These are phyloP conservation scores for Rhizopus sp. DNA, from an alignment of 371 early-diverging fungal species.

Conservation along the genomic window DNA sequence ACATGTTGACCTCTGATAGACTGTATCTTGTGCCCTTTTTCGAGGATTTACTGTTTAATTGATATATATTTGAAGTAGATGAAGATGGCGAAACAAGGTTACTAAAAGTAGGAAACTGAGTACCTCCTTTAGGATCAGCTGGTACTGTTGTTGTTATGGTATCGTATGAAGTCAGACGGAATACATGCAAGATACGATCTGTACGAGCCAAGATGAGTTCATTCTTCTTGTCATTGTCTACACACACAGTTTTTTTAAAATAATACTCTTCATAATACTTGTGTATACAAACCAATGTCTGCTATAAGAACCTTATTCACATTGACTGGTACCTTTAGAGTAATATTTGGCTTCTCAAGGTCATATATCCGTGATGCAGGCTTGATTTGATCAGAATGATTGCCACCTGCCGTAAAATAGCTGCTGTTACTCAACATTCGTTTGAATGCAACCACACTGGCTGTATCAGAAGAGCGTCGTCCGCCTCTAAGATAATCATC, in stretches of 20 bases:
- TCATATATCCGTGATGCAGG: slow-evolving; percentile 31
- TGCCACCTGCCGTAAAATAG: not conserved
- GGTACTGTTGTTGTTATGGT: not conserved
- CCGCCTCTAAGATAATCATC: slow-evolving; percentile 46
- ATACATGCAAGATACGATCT: slow-evolving; percentile 80
- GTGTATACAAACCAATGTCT: slow-evolving; percentile 57
- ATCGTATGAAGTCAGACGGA: slow-evolving; percentile 38
- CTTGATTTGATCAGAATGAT: slow-evolving; percentile 10
- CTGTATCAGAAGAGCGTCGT: slow-evolving; percentile 44
- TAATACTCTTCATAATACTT: not conserved
- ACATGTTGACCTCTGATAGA: slow-evolving; percentile 55
- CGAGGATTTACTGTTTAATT: not conserved
- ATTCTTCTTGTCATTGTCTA: slow-evolving; percentile 75
- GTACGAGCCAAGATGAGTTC: slow-evolving; percentile 81
- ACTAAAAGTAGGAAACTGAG: not conserved
- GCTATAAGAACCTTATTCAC: slow-evolving; percentile 77
- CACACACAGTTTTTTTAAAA: not conserved
- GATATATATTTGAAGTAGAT: slow-evolving; percentile 10
- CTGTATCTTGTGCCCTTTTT: slow-evolving; percentile 5
- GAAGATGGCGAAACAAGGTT: slow-evolving; percentile 16
- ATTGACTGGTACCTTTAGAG: slow-evolving; percentile 77
- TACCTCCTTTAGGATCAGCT: not conserved
- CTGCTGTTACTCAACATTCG: slow-evolving; percentile 29
- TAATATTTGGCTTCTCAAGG: slow-evolving; percentile 64
- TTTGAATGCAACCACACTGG: slow-evolving; percentile 41